A percentile compares a stretch with the other conserved stretches of the same genome.
phyloP scores from a whole-genome alignment of 164 flowering plant species.

The Aristolochia californica region DNA sequence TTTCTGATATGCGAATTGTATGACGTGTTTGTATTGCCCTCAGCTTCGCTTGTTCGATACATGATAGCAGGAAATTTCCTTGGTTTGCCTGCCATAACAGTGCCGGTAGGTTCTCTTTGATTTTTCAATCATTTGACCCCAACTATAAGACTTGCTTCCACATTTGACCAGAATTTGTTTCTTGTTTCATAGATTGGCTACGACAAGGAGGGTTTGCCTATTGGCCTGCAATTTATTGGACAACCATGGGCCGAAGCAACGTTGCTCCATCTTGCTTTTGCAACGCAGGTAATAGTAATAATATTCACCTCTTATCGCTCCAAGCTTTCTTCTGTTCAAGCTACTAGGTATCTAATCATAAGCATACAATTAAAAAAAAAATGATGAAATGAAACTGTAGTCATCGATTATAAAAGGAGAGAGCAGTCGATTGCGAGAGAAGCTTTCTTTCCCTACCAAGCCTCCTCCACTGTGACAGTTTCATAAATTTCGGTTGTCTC shows the following conservation, averaged over 20 bases:
- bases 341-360: too few species aligned
- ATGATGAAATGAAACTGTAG: too few species aligned
- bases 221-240: constrained; percentile 92
- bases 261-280: constrained; percentile 55
- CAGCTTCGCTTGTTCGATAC: constrained; percentile 88
- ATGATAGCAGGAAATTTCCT: constrained; percentile 83
- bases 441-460: too few species aligned
- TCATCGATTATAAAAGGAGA: too few species aligned
- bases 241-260: constrained; percentile 80
- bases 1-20: too few species aligned
- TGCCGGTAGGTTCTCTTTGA: constrained; percentile 46
- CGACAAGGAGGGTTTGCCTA: constrained; percentile 77
- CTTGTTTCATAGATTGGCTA: constrained; percentile 60
- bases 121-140: neutral
- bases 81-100: constrained; percentile 83
- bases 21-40: neutral
- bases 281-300: constrained; percentile 48
- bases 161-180: neutral
- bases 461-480: too few species aligned
- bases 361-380: too few species aligned
- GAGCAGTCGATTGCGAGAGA: too few species aligned
- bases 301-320: neutral
- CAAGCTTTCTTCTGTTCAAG: too few species aligned
- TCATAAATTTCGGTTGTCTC: too few species aligned
- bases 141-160: too few species aligned